Evolutionary conservation across 2,329 filamentous ascomycete genomes (phyloP).

Genomic region (Helminthosporium solani): DNA sequence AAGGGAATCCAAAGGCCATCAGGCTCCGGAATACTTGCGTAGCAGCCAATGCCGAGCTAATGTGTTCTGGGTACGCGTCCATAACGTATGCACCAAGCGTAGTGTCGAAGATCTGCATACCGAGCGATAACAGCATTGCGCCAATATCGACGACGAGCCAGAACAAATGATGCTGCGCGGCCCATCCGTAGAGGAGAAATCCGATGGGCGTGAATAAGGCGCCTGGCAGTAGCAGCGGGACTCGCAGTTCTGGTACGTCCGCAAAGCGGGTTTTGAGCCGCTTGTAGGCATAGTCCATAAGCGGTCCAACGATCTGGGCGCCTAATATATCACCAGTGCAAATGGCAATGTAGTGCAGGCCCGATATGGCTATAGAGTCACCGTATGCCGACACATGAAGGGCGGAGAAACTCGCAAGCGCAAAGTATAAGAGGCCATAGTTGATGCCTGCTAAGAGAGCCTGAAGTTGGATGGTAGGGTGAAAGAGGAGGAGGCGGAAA

Average conservation of each 20-base stretch:
- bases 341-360: conserved; percentile 25
- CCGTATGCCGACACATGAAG: conserved; percentile 27
- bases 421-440: conserved; percentile 43
- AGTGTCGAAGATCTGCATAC: conserved; percentile 36
- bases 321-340: conserved; percentile 56
- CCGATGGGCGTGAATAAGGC: conserved; percentile 21
- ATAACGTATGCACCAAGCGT: conserved; percentile 61
- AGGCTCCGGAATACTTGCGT: conserved; percentile 23
- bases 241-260: conserved; percentile 22
- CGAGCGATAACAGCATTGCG: conserved; percentile 47
- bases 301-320: conserved; percentile 58
- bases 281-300: conserved; percentile 48
- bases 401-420: conserved; percentile 30
- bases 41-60: conserved; percentile 21
- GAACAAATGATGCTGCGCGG: conserved; percentile 20
- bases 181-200: conserved; percentile 31
- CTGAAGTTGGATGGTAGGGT: conserved; percentile 53
- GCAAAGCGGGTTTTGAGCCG: conserved; percentile 55
- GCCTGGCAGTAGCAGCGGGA: conserved; percentile 23
- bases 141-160: conserved; percentile 50
- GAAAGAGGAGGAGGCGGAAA: conserved; percentile 56
- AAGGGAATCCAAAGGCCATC: conserved; percentile 34
- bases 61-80: conserved; percentile 54
- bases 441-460: conserved; percentile 26
- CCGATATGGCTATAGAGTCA: conserved; percentile 19